phyloP scores from a whole-genome alignment of 2,329 filamentous ascomycete genomes.

The Pseudogymnoascus sp. region DNA sequence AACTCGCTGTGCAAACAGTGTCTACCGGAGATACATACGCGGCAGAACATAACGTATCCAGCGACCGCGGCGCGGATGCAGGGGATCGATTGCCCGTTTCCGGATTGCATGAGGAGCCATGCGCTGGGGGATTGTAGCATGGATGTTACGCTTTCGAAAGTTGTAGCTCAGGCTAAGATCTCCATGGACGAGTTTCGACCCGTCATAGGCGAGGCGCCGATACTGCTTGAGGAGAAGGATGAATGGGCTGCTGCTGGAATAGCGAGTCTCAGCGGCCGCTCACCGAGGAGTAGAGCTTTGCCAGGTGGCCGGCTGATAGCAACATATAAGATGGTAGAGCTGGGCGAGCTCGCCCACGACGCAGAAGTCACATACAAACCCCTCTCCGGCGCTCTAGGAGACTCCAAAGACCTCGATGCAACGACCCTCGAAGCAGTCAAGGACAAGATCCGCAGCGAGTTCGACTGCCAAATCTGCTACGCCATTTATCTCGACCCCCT shows the following conservation, averaged over 20 bases:
- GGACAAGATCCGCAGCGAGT: slow-evolving; percentile 57
- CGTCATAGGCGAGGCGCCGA: slow-evolving; percentile 32
- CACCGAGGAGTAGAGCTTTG: slow-evolving; percentile 34
- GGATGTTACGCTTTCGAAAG: slow-evolving; percentile 70
- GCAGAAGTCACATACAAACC: slow-evolving; percentile 49
- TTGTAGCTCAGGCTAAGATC: slow-evolving; percentile 48
- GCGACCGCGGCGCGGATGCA: slow-evolving; percentile 57
- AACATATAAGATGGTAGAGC: slow-evolving; percentile 59
- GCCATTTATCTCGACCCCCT: slow-evolving; percentile 72
- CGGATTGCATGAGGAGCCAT: slow-evolving; percentile 63
- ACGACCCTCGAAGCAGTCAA: slow-evolving; percentile 52
- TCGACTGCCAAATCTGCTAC: slow-evolving; percentile 89
- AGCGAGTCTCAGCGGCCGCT: slow-evolving; percentile 34
- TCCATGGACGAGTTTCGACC: slow-evolving; percentile 28
- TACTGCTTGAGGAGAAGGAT: slow-evolving; percentile 36
- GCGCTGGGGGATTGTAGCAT: slow-evolving; percentile 68
- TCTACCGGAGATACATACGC: slow-evolving; percentile 58
- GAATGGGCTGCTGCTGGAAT: slow-evolving; percentile 38
- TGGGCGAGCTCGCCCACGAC: slow-evolving; percentile 52
- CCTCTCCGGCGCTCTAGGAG: slow-evolving; percentile 22
- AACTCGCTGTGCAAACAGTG: slow-evolving; percentile 70
- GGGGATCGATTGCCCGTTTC: slow-evolving; percentile 70
- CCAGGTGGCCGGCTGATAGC: slow-evolving; percentile 56
- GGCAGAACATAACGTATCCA: slow-evolving; percentile 72
- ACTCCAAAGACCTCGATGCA: slow-evolving; percentile 36